Conservation (phyloP, 805 yeast genomes). For the Myxozyma neglecta region DNA sequence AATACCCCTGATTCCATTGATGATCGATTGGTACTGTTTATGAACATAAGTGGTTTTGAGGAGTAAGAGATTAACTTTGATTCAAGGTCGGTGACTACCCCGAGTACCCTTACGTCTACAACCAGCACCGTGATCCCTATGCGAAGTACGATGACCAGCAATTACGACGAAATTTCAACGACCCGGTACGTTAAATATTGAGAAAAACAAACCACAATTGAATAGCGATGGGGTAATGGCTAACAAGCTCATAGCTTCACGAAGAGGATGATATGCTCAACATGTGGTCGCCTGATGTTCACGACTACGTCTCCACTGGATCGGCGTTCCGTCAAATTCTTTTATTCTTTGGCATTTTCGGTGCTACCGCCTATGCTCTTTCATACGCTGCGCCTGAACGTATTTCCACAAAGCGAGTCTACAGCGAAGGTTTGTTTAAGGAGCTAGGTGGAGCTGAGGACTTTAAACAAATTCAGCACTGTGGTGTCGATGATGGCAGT, state of each 20-base stretch:
- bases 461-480: conserved; percentile 34
- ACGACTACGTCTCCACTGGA: conserved; percentile 56
- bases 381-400: conserved; percentile 59
- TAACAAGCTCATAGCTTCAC: conserved; percentile 43
- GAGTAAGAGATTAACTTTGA: not conserved
- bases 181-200: conserved; percentile 46
- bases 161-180: conserved; percentile 73
- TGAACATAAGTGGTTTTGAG: not conserved
- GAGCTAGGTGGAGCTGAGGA: conserved; percentile 61
- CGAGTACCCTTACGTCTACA: conserved; percentile 56
- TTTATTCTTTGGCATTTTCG: conserved; percentile 54
- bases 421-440: conserved; percentile 74
- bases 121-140: conserved; percentile 70
- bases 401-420: conserved; percentile 74
- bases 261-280: conserved; percentile 72
- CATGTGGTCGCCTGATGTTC: conserved; percentile 84
- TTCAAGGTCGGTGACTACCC: conserved; percentile 54
- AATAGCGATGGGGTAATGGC: not conserved
- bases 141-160: conserved; percentile 76
- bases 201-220: not conserved
- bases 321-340: conserved; percentile 61
- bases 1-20: conserved; percentile 10
- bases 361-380: conserved; percentile 45
- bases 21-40: conserved; percentile 21
- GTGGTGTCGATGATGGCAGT: conserved; percentile 28